These are phyloP conservation scores for Candida vaughaniae DNA, from an alignment of 805 yeast genomes.

Conservation along the genomic window DNA sequence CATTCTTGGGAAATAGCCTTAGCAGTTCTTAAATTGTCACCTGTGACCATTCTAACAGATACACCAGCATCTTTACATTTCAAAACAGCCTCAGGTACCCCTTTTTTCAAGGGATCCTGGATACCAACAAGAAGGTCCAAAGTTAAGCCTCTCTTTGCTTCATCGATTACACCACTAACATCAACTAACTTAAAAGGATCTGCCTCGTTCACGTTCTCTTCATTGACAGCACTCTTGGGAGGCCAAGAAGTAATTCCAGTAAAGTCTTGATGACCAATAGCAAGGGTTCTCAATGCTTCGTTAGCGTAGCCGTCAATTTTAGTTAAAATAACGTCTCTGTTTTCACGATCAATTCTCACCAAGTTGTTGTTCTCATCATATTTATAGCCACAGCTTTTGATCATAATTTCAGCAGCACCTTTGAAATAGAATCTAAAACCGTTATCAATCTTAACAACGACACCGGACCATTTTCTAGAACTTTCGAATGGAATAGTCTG, in stretches of 20 bases:
- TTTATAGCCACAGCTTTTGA: constrained; percentile 53
- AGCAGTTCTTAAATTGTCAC: constrained; percentile 92
- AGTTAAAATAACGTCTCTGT: constrained; percentile 29
- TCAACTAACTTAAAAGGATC: constrained; percentile 30
- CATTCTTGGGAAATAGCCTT: constrained; percentile 86
- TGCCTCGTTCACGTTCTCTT: constrained; percentile 18
- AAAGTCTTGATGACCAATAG: constrained; percentile 80
- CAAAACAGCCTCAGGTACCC: constrained; percentile 84
- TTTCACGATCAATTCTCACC: constrained; percentile 26
- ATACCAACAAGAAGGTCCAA: constrained; percentile 85
- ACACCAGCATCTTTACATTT: constrained; percentile 92
- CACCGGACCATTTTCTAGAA: constrained; percentile 88
- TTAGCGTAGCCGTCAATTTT: constrained; percentile 59
- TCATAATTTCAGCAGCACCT: constrained; percentile 93
- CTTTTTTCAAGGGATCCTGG: constrained; percentile 90
- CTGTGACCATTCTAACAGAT: constrained; percentile 95
- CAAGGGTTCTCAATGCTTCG: constrained; percentile 82
- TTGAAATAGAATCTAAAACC: constrained; percentile 68
- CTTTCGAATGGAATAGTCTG: constrained; percentile 91
- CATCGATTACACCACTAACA: constrained; percentile 18
- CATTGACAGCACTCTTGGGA: constrained; percentile 46
- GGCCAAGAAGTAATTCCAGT: constrained; percentile 58
- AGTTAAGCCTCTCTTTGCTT: constrained; percentile 31
- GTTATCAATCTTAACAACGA: constrained; percentile 54
- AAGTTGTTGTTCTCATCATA: constrained; percentile 24